Evolutionary conservation across 2,329 filamentous ascomycete species (phyloP), one percentile per base, ranked within the genome.

Genomic region (Neonectria ditissima): DNA sequence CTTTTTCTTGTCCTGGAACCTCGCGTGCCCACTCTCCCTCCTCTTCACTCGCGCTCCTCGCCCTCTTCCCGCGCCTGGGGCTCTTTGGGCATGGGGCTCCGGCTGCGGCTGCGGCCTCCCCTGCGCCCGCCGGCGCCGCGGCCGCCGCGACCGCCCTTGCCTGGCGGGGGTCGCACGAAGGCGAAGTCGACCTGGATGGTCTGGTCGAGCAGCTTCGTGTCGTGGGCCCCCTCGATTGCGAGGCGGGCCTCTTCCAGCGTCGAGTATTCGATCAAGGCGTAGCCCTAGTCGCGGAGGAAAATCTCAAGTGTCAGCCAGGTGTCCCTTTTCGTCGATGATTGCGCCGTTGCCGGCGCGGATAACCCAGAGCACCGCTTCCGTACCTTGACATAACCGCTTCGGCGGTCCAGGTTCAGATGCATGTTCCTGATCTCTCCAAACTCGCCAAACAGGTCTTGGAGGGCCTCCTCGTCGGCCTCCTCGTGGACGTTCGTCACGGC

Each of bases 381-480:
- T 68, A 92, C 92, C 90, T 96, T 96, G 72, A 95, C 92, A 75
- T 95, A 96, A 76, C 92, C 92, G 65, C 91, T 95, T 73, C 93
- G 84, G 57, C 92, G 85, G 77, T 96, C 92, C 66, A 96, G 82
- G 76, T 96, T 96, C 76, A 96, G 80, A 75, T 96, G 92, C 75
- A 95, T 77, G 75, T 96, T 96, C 85, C 94, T 94, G 74, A 96
- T 93, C 80, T 95, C 91, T 72, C 93, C 93, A 75, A 87, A 96
- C 73, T 96, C 92, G 74, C 89, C 91, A 77, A 96, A 96, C 78
- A 89, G 86, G 77, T 96, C 93, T 74, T 91, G 91, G 60, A 96
- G 78, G 48, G 92, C 90, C 81, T 96, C 92, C 80, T 96, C 92
- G 71, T 91, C 91, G 53, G 92, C 92, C 79, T 96, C 92, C 76